Evolutionary conservation across 1,284 basidiomycete species (phyloP).

Genomic region (Papiliotrema flavescens): DNA sequence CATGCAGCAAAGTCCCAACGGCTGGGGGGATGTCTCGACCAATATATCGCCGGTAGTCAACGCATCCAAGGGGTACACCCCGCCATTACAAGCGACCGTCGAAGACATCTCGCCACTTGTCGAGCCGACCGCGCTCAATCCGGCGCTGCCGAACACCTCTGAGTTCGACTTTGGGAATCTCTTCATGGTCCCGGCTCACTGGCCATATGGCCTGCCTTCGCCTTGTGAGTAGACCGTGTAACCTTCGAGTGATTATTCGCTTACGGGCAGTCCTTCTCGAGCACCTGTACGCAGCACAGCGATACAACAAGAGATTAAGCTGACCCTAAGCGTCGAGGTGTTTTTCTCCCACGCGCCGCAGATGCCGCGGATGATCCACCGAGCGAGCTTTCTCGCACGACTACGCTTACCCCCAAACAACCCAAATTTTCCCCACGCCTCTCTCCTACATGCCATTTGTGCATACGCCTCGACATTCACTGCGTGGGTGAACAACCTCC

Average conservation of each 20-base stretch:
- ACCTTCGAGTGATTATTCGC: neutral
- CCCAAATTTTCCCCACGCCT: slow-evolving; percentile 47
- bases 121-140: neutral
- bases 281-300: slow-evolving; percentile 25
- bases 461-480: slow-evolving; percentile 47
- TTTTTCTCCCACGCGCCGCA: slow-evolving; percentile 47
- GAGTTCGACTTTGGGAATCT: slow-evolving; percentile 24
- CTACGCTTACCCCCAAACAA: slow-evolving; percentile 49
- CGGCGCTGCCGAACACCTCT: neutral
- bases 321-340: slow-evolving; percentile 33
- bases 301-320: neutral
- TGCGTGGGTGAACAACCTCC: slow-evolving; percentile 35
- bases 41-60: too few relatives aligned
- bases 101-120: too few relatives aligned
- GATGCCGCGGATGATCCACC: slow-evolving; percentile 45
- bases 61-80: neutral
- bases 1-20: too few relatives aligned
- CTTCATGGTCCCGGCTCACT: slow-evolving; percentile 36
- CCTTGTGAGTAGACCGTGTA: slow-evolving; percentile 23
- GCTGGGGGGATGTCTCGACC: too few relatives aligned
- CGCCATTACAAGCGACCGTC: neutral
- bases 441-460: slow-evolving; percentile 51
- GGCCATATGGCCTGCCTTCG: slow-evolving; percentile 40
- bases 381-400: slow-evolving; percentile 40
- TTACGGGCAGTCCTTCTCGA: slow-evolving; percentile 33